A percentile compares a stretch with the other conserved stretches of the same genome.
These are phyloP conservation scores for Elongisporangium senticosum DNA, from an alignment of 352 stramenopile species.

Conservation along the genomic window DNA sequence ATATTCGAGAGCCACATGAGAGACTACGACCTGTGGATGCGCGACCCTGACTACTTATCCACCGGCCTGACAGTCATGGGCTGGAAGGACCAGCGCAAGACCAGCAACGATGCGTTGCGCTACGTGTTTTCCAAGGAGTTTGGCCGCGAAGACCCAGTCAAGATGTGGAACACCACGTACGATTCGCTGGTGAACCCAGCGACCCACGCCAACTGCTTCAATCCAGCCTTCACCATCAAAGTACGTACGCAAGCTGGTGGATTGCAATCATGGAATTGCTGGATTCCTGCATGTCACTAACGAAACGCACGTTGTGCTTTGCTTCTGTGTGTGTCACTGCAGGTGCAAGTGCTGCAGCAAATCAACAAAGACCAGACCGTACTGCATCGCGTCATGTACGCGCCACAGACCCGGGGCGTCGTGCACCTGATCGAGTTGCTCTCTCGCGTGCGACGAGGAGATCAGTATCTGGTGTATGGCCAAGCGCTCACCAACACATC, in stretches of 20 bases:
- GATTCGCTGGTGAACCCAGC: conserved; percentile 16
- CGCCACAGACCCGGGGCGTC: conserved; percentile 44
- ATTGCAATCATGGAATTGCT: background rate
- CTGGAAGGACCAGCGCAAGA: conserved; percentile 40
- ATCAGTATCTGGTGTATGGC: conserved; percentile 53
- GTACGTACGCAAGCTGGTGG: conserved; percentile 5
- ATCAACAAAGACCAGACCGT: conserved; percentile 44
- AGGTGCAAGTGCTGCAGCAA: conserved; percentile 49
- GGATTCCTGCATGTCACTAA: background rate
- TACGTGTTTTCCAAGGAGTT: conserved; percentile 50
- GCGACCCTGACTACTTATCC: conserved; percentile 20
- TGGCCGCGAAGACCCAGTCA: conserved; percentile 16
- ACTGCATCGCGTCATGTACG: conserved; percentile 53
- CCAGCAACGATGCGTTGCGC: conserved; percentile 30
- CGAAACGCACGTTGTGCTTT: background rate
- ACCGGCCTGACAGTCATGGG: conserved; percentile 39
- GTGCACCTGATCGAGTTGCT: conserved; percentile 51
- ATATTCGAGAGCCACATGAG: conserved; percentile 19
- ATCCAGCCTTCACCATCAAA: conserved; percentile 23
- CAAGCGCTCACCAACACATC: conserved; percentile 44
- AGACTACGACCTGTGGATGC: conserved; percentile 20
- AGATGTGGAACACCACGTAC: conserved; percentile 40
- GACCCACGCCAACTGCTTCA: conserved; percentile 38
- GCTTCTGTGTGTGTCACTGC: background rate
- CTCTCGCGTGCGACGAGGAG: conserved; percentile 33